Evolutionary conservation across 2,329 filamentous ascomycete genomes (phyloP).

Genomic region (Dryadomyces quercivorus): DNA sequence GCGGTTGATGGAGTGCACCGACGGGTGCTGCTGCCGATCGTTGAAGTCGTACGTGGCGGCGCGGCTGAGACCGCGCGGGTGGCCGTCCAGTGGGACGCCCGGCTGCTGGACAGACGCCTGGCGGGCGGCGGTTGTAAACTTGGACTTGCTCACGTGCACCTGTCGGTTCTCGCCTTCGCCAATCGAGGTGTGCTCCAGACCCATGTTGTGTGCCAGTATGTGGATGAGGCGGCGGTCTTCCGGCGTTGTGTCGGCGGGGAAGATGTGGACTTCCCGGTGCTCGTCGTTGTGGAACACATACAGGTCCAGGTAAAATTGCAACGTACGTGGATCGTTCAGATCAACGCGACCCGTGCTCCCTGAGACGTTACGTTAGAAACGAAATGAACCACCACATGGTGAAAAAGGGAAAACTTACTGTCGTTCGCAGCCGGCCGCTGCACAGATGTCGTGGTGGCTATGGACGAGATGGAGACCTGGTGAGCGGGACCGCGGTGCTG

Average conservation of each 20-base stretch:
- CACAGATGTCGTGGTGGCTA: slow-evolving; percentile 22
- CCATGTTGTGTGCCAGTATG: slow-evolving; percentile 90
- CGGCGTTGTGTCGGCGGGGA: slow-evolving; percentile 68
- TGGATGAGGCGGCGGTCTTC: slow-evolving; percentile 83
- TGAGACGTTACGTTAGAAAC: slow-evolving; percentile 12
- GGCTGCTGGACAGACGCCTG: slow-evolving; percentile 43
- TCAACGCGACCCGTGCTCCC: slow-evolving; percentile 52
- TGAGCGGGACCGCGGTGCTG: slow-evolving; percentile 82
- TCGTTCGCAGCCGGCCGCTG: slow-evolving; percentile 4
- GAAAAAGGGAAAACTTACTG: background rate
- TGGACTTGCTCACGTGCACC: slow-evolving; percentile 72
- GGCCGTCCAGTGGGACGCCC: slow-evolving; percentile 59
- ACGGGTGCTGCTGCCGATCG: slow-evolving; percentile 33
- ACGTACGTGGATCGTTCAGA: slow-evolving; percentile 77
- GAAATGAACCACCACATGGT: too few species aligned
- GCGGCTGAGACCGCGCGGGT: slow-evolving; percentile 75
- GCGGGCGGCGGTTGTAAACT: slow-evolving; percentile 23
- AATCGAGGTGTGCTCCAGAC: slow-evolving; percentile 78
- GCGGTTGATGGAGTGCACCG: slow-evolving; percentile 54
- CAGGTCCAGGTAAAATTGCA: slow-evolving; percentile 83
- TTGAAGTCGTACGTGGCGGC: slow-evolving; percentile 97
- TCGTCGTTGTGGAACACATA: slow-evolving; percentile 70
- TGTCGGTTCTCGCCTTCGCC: slow-evolving; percentile 79
- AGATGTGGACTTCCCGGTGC: slow-evolving; percentile 65
- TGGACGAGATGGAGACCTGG: slow-evolving; percentile 76